Evolutionary conservation across 805 yeast genomes (phyloP).

Genomic region (Suhomyces prunicola): DNA sequence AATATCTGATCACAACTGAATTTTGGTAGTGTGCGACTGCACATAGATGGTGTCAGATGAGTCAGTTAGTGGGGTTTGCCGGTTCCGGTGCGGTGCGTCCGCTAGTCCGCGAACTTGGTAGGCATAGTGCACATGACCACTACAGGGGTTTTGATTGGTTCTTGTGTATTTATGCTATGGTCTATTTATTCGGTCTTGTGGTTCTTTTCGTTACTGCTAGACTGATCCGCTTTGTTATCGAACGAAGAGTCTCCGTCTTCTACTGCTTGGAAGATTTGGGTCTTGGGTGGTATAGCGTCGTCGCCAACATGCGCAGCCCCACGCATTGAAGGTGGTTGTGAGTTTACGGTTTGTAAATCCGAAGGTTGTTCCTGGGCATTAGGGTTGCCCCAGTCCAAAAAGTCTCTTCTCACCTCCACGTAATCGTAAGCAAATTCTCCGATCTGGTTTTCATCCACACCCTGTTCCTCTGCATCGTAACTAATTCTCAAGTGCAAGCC

Average conservation of each 20-base stretch:
- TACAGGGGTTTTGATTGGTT: not conserved
- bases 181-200: not conserved
- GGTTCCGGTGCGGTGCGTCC: conserved; percentile 1
- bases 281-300: not conserved
- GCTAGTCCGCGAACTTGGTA: not conserved
- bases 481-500: conserved; percentile 75
- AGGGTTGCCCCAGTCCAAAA: conserved; percentile 51
- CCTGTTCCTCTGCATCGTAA: conserved; percentile 82
- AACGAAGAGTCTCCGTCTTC: conserved; percentile 3
- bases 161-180: not conserved
- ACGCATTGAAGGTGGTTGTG: conserved; percentile 1
- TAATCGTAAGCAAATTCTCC: conserved; percentile 99
- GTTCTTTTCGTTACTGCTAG: conserved; percentile 1
- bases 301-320: not conserved
- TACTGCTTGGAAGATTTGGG: conserved; percentile 3
- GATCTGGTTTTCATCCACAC: conserved; percentile 94
- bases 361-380: conserved; percentile 4
- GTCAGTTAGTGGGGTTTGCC: conserved; percentile 3
- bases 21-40: not conserved
- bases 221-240: not conserved
- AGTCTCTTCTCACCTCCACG: conserved; percentile 94
- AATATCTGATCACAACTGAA: not conserved
- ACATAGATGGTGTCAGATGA: not conserved
- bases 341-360: not conserved
- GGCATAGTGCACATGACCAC: not conserved